Evolutionary conservation across 768 basidiomycete genomes (phyloP), one percentile per base, ranked within the genome.

Genomic region (Pisolithus tinctorius): DNA sequence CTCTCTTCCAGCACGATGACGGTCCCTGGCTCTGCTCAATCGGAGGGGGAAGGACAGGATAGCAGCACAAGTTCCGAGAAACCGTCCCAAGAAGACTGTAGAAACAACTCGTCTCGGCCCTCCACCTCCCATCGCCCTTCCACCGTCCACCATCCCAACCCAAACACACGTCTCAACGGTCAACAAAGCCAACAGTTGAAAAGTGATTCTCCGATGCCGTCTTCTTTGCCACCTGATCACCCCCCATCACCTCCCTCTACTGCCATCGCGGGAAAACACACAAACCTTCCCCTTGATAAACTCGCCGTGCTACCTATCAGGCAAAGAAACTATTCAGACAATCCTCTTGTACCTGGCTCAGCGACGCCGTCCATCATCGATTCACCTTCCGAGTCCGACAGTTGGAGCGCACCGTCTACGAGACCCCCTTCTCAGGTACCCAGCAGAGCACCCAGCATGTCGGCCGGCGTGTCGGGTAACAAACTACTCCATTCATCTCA

Each of bases 401-500:
- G 71, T 67, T 79, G 72, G 62, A 84, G 82, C 55, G 72, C 74
- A 16, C 83, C 84, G 2, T 80, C 84, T 2, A 84, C 79, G 13
- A 71, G 78, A 38, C 76, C 83, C 0, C 76, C 82, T 4, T 85
- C 80, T 47, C 74, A 77, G 38, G 76, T 80, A 6, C 67, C 67
- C 7, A 78, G 76, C 52, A 69, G 77, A 49, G 72, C 74, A 4
- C 70, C 59, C 9, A 67, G 65, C 31, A 27, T 67, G 42, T 61
- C 65, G 16, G 56, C 71, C 16, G 75, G 77, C 42, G 64, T 73
- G 9, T 63, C 72, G 17, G 64, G 72, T 3, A 65, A 65, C 42
- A 74, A 67, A 47, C 48, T 60, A 7, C 8, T 51, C 29, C 16
- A 40, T 0, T 20, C 34, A 36, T 31, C 36, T 7, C 31, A 17